Base-by-base conservation (phyloP, 192 early-diverging fungal species). In the Coemansia sp. region DNA sequence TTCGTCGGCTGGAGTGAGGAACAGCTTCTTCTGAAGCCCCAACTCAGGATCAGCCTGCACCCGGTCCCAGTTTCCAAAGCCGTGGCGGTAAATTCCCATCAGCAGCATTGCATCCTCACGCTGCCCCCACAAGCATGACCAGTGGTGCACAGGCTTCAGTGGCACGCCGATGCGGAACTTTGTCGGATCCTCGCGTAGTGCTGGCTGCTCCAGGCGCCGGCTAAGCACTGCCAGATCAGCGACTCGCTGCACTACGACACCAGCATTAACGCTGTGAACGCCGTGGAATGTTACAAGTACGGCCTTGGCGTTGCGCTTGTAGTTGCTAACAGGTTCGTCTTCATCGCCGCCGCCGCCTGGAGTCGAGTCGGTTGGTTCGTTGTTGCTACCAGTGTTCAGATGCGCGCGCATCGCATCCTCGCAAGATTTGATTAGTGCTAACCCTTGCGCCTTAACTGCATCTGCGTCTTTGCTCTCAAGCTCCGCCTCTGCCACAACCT, bases 51-150 rank as follows among this genome's bases (percentile, higher is more conserved):
- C 96, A 3, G 87, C 86, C 54, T 92, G 91, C 10, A 99, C 96
- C 59, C 83, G 72, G 55, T 86, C 76, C 96, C 95, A 98, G 61
- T 85, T 90, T 14, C 96, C 95, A 79, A 94, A 96, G 24, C 98
- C 98, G 72, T 98, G 89, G 57, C 86, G 84, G 74, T 94, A 93
- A 51, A 98, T 90, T 57, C 98, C 98, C 27, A 97, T 91, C 20
- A 99, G 80, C 30, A 99, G 85, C 92, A 95, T 93, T 21, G 96
- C 86, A 73, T 99, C 98, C 68, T 99, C 98, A 50, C 88, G 88
- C 58, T 88, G 88, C 4, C 89, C 87, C 98, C 98, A 99, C 25
- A 80, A 42, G 51, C 88, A 90, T 52, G 81, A 82, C 96, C 96
- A 98, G 60, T 91, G 88, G 66, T 87, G 78, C 0, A 94, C 93